phyloP scores from a whole-genome alignment of 2,329 filamentous ascomycete genomes.

The Metarhizium sp. region DNA sequence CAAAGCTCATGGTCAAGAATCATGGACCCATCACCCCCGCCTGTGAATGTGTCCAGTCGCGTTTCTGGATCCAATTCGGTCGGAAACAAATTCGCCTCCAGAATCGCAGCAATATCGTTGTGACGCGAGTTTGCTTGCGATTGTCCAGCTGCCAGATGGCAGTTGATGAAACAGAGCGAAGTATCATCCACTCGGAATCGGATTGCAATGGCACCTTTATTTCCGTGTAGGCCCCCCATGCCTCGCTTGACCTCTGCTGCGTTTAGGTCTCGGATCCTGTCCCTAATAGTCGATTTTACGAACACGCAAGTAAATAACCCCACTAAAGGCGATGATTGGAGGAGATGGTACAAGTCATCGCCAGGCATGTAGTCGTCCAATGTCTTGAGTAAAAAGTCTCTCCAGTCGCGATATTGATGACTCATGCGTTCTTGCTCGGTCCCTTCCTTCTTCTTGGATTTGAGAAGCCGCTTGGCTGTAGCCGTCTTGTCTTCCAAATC shows the following conservation, averaged over 20 bases:
- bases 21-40: slow-evolving; percentile 91
- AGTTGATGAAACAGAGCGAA: slow-evolving; percentile 93
- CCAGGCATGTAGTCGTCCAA: slow-evolving; percentile 76
- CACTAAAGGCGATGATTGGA: slow-evolving; percentile 81
- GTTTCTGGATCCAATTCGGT: slow-evolving; percentile 56
- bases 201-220: slow-evolving; percentile 87
- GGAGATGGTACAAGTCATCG: slow-evolving; percentile 69
- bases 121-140: slow-evolving; percentile 84
- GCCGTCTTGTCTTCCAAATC: slow-evolving; percentile 96
- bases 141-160: slow-evolving; percentile 91
- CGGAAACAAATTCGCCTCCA: slow-evolving; percentile 71
- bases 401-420: slow-evolving; percentile 94
- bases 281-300: slow-evolving; percentile 69
- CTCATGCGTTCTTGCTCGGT: slow-evolving; percentile 87
- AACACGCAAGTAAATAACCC: slow-evolving; percentile 96
- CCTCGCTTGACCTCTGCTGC: slow-evolving; percentile 86
- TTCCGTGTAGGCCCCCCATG: slow-evolving; percentile 90
- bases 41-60: slow-evolving; percentile 70
- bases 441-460: slow-evolving; percentile 77
- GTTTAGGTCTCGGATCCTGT: slow-evolving; percentile 67
- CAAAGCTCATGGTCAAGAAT: slow-evolving; percentile 97
- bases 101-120: slow-evolving; percentile 82
- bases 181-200: slow-evolving; percentile 93
- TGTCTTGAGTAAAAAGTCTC: slow-evolving; percentile 74
- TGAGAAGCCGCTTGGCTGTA: slow-evolving; percentile 91